Evolutionary conservation across 345 rosid species (phyloP), one percentile per base, ranked within the genome.

Genomic region (Litchi chinensis): DNA sequence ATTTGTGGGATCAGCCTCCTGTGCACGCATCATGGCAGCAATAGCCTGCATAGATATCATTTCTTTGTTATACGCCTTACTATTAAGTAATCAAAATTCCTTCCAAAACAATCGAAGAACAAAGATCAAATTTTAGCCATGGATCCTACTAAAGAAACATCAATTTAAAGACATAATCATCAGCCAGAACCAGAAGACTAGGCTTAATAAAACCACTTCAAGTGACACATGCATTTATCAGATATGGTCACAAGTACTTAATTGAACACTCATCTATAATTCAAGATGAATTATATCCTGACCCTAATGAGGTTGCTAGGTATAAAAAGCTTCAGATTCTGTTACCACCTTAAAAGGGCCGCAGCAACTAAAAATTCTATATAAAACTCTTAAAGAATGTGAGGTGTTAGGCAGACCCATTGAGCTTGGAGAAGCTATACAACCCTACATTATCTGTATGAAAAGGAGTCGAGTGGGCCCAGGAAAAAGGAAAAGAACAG

Each of bases 11-110:
- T 93, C 95, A 65, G 99, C 98, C 83, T 92, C 95, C 69, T 94
- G 98, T 40, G 99, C 98, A 62, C 97, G 95, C 98, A 92, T 92
- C 99, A 94, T 97, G 44, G 99, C 98, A 73, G 98, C 98, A 85
- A 97, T 97, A 50, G 99, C 99, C 99, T 97, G 92, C 77, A 86
- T 52, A 76, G 64, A 80, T 76, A 79, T 68, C 26, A 16, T 77
- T 43, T 57, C 59, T 56, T 78, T 50, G 77, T 52, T 68, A 28
- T 76, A 68, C 13, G 66, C 43, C 41, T 73, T 32, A 6, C 52
- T 57, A 26, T 56, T 28, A 64, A 57, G 21, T 28, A 63, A 43
- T 66, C 62, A 70, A 73, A 70, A 54, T 64, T 28, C 10, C n/a
- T 22, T 50, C 11, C 19, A 68, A 64, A 44, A 48, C 19, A 77